Evolutionary conservation across 139 green algal genomes (phyloP).

Genomic region (Ostreobium quekettii): DNA sequence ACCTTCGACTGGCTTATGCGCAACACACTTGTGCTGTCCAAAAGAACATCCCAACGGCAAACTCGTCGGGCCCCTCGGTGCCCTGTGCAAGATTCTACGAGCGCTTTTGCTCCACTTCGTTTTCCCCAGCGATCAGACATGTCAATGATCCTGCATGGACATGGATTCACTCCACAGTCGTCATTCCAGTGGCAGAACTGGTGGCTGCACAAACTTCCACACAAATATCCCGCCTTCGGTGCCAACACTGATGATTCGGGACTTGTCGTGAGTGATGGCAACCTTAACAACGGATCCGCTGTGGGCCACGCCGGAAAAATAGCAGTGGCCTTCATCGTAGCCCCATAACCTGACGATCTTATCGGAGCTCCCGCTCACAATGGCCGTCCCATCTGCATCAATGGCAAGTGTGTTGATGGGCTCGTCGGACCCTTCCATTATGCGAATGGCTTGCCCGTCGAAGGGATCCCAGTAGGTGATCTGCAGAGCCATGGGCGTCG

Average conservation of each 20-base stretch:
- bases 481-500: too few species aligned
- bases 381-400: conserved; percentile 44
- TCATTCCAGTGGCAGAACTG: too few species aligned
- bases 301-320: conserved; percentile 25
- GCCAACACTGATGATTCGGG: conserved; percentile 58
- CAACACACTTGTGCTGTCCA: too few species aligned
- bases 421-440: conserved; percentile 60
- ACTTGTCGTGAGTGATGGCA: conserved; percentile 54
- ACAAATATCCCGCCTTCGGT: conserved; percentile 72
- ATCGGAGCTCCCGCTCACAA: conserved; percentile 64
- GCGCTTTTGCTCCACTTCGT: too few species aligned
- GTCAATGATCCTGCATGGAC: too few species aligned
- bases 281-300: conserved; percentile 20
- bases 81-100: too few species aligned
- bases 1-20: too few species aligned
- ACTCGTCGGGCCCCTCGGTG: too few species aligned
- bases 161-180: too few species aligned
- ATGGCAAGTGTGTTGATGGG: conserved; percentile 60
- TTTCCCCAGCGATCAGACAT: too few species aligned
- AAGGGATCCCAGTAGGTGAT: conserved; percentile 83
- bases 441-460: conserved; percentile 70
- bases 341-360: conserved; percentile 69
- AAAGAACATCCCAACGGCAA: too few species aligned
- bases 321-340: conserved; percentile 68
- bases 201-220: too few species aligned